Base-by-base conservation (phyloP, 129 eudicot genomes). In the Calendula officinalis region DNA sequence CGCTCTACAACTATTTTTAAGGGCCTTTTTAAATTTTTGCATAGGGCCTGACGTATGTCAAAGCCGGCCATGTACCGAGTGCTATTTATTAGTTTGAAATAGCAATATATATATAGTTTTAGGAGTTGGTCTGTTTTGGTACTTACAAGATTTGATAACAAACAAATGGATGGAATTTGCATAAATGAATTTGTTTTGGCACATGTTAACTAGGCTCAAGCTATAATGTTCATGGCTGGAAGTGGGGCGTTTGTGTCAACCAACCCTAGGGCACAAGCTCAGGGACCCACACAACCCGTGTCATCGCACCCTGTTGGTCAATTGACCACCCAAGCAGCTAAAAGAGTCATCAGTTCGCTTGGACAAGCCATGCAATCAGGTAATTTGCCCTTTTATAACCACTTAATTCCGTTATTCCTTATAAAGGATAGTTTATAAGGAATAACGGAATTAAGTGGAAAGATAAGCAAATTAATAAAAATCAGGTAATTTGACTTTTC, bases 161-260 rank as follows among this genome's bases (percentile, higher is more conserved):
- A 1, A 30, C 6, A 57, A 62, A n/a, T n/a, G n/a, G n/a, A n/a
- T n/a, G n/a, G n/a, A n/a, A 37, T 27, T n/a, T 38, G 35, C 2
- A 6, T 33, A 43, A 48, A 11, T 10, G 56, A 37, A 33, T 54
- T 37, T 71, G 30, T 58, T 44, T 39, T 36, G 27, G 32, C 52
- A 4, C 30, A 38, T 64, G 32, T 70, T 32, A 46, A 68, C 11
- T 78, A 88, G 91, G 96, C 88, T 55, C 88, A 84, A 62, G 92
- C 92, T 60, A 88, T 84, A 14, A 88, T 84, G 84, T 39, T 82
- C 36, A 66, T 88, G 75, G 96, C 91, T 65, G 84, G 81, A 37
- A 84, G 64, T 49, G 76, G 62, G 38, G 57, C 71, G 10, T 68
- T 74, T 17, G 53, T 49, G 56, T 41, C 53, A 46, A 66, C 75